Conservation (phyloP, 75 land plant genomes). For the Gnetum montanum region DNA sequence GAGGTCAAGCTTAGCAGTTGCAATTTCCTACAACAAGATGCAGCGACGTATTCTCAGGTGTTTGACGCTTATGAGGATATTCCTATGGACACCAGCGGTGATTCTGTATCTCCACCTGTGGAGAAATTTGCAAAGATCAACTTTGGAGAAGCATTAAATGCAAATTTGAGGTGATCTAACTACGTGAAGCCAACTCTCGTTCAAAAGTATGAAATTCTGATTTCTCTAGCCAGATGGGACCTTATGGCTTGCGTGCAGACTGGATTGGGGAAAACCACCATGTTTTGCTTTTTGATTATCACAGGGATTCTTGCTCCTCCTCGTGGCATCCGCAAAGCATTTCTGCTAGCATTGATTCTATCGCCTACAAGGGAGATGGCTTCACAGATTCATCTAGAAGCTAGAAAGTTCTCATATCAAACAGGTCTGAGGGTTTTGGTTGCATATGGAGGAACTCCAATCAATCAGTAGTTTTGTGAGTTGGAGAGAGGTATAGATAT, state of each 20-base stretch:
- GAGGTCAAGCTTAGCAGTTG: too few relatives aligned
- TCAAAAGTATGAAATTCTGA: constrained; percentile 77
- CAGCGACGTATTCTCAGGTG: too few relatives aligned
- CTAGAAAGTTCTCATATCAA: constrained; percentile 72
- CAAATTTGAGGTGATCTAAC: constrained; percentile 64
- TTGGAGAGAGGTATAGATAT: constrained; percentile 93
- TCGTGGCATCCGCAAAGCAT: constrained; percentile 49
- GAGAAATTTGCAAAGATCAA: constrained; percentile 55
- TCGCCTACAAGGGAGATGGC: constrained; percentile 81
- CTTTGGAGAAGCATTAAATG: constrained; percentile 44
- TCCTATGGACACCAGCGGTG: constrained; percentile 69
- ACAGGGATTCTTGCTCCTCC: constrained; percentile 52
- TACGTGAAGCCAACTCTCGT: constrained; percentile 80
- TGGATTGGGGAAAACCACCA: constrained; percentile 83
- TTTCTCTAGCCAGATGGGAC: constrained; percentile 62
- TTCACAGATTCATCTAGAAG: constrained; percentile 79
- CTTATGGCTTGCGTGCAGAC: constrained; percentile 96
- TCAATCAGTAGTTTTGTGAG: constrained; percentile 70
- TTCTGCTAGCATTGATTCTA: constrained; percentile 71
- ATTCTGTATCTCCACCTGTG: constrained; percentile 53
- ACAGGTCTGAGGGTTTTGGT: constrained; percentile 72
- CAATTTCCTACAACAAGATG: too few relatives aligned
- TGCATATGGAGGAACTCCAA: constrained; percentile 77
- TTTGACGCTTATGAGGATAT: constrained; percentile 86
- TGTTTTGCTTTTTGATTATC: constrained; percentile 88